Conservation (phyloP, 2,329 filamentous ascomycete genomes). For the Fusarium irregulare region DNA sequence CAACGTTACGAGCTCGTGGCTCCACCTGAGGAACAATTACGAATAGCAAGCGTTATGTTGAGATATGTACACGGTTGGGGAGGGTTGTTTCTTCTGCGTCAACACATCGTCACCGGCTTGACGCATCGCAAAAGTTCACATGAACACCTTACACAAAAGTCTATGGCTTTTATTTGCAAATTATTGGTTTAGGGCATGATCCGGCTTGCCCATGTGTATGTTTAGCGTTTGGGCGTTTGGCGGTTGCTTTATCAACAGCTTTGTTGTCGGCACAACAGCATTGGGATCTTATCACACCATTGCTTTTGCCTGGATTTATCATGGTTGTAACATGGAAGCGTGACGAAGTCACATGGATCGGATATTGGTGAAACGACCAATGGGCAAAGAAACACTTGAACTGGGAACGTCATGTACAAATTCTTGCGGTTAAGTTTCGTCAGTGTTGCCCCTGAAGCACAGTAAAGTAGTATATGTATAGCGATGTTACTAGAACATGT, state of each 20-base stretch:
- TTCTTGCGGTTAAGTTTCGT: not conserved
- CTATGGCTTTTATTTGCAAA: slow-evolving; percentile 16
- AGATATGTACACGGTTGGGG: slow-evolving; percentile 1
- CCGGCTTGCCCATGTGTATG: slow-evolving; percentile 11
- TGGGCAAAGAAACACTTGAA: not conserved
- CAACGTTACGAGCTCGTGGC: not conserved
- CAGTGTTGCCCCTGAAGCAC: not conserved
- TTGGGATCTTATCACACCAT: not conserved
- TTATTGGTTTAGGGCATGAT: slow-evolving; percentile 9
- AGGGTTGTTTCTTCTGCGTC: slow-evolving; percentile 5
- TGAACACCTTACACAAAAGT: slow-evolving; percentile 31
- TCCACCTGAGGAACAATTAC: not conserved
- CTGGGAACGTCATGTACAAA: not conserved
- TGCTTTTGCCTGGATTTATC: slow-evolving; percentile 3
- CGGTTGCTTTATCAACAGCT: slow-evolving; percentile 17
- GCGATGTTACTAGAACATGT: not conserved
- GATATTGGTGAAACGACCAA: not conserved
- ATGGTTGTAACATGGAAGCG: not conserved
- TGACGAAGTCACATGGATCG: not conserved
- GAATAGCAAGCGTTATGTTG: not conserved
- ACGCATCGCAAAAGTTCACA: not conserved
- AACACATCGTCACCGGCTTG: not conserved
- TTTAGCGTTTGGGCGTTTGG: slow-evolving; percentile 37
- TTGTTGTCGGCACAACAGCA: slow-evolving; percentile 2
- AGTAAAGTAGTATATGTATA: not conserved